Conservation (phyloP, 768 basidiomycete species). For the Auriscalpium vulgare region DNA sequence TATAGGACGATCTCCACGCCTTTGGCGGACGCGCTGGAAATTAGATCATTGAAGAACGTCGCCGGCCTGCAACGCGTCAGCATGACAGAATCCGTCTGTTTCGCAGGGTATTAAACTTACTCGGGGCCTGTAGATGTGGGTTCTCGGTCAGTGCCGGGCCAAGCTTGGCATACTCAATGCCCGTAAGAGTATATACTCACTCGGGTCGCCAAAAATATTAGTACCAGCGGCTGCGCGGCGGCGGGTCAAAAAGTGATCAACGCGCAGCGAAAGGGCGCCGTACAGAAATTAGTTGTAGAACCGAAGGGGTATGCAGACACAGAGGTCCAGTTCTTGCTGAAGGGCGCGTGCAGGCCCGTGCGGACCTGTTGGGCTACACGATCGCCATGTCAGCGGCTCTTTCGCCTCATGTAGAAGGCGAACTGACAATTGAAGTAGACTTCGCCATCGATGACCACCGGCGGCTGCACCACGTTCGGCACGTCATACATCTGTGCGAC, state of each 20-base stretch:
- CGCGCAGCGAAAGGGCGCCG: background rate
- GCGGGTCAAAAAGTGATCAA: background rate
- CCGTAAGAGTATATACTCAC: background rate
- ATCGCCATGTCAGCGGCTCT: background rate
- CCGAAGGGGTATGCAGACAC: conserved; percentile 5
- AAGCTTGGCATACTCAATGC: background rate
- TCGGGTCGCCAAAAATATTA: conserved; percentile 11
- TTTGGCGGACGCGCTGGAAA: background rate
- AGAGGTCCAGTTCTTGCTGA: conserved; percentile 40
- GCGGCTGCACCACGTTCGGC: conserved; percentile 34
- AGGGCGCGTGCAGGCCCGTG: conserved; percentile 61
- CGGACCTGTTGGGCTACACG: conserved; percentile 43
- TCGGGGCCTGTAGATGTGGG: background rate
- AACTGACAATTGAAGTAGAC: conserved; percentile 56
- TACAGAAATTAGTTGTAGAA: conserved; percentile 7
- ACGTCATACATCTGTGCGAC: conserved; percentile 20
- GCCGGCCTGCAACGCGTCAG: background rate
- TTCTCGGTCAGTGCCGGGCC: background rate
- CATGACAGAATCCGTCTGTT: no score
- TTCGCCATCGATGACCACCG: conserved; percentile 39
- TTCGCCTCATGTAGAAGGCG: background rate
- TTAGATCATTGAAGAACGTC: conserved; percentile 8
- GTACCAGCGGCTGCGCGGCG: background rate
- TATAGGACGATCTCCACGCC: conserved; percentile 6
- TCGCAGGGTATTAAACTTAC: background rate